phyloP scores from a whole-genome alignment of 1,284 basidiomycete species.

The Afroboletus lepidellus region DNA sequence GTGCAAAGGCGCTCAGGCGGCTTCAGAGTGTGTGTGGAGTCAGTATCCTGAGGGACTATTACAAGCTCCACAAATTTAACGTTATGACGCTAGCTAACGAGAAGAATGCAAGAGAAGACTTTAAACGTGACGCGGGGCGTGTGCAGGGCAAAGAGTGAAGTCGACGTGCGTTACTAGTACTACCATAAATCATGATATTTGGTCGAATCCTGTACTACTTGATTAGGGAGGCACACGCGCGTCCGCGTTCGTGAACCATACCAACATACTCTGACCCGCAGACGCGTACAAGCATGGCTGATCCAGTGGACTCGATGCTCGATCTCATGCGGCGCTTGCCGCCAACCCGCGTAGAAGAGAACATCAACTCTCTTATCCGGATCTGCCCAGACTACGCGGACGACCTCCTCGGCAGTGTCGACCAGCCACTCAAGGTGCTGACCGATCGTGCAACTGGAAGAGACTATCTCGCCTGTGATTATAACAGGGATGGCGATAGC shows the following conservation, averaged over 20 bases:
- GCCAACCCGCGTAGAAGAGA: slow-evolving; percentile 87
- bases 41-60: slow-evolving; percentile 69
- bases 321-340: slow-evolving; percentile 96
- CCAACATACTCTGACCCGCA: neutral
- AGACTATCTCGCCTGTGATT: slow-evolving; percentile 96
- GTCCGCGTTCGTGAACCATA: neutral
- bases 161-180: neutral
- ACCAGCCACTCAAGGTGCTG: slow-evolving; percentile 87
- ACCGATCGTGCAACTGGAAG: slow-evolving; percentile 78
- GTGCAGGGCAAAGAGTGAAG: slow-evolving; percentile 20
- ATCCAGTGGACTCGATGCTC: slow-evolving; percentile 85
- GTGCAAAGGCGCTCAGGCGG: slow-evolving; percentile 1
- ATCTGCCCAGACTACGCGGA: slow-evolving; percentile 95
- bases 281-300: slow-evolving; percentile 51
- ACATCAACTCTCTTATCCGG: slow-evolving; percentile 78
- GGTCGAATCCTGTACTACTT: neutral
- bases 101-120: slow-evolving; percentile 28
- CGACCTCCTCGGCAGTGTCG: slow-evolving; percentile 92
- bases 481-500: slow-evolving; percentile 95
- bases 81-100: slow-evolving; percentile 61
- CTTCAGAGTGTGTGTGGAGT: slow-evolving; percentile 68
- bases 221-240: slow-evolving; percentile 11
- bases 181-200: neutral
- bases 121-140: slow-evolving; percentile 27
- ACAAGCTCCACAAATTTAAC: slow-evolving; percentile 69